These are phyloP conservation scores for Knufia petricola DNA, from an alignment of 2,329 filamentous ascomycete species.

Conservation along the genomic window DNA sequence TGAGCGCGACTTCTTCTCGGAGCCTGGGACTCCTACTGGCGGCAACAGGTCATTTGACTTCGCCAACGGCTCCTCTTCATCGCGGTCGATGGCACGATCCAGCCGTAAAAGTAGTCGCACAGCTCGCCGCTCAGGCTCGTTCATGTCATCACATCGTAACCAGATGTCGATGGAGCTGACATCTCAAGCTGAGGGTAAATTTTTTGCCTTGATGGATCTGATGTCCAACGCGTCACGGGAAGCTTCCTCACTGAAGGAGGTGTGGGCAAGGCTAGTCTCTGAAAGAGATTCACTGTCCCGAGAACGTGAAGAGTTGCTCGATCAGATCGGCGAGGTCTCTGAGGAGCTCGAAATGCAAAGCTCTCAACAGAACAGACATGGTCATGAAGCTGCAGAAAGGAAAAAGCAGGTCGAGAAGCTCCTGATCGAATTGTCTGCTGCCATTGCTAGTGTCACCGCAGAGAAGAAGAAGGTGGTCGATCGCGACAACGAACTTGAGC, in stretches of 20 bases:
- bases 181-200: constrained; percentile 26
- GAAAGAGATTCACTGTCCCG: constrained; percentile 24
- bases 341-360: constrained; percentile 23
- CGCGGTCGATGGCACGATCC: not conserved
- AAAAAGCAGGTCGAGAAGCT: constrained; percentile 24
- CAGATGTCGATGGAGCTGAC: constrained; percentile 25
- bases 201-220: constrained; percentile 26
- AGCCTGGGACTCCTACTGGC: constrained; percentile 3
- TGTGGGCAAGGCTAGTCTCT: constrained; percentile 24
- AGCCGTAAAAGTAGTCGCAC: constrained; percentile 6
- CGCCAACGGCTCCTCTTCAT: not conserved
- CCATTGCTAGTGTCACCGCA: constrained; percentile 19
- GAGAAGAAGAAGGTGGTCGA: constrained; percentile 24
- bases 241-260: constrained; percentile 25
- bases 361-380: constrained; percentile 16
- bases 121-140: constrained; percentile 8
- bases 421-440: constrained; percentile 24
- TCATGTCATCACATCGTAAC: constrained; percentile 7
- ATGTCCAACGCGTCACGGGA: constrained; percentile 25
- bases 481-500: constrained; percentile 25
- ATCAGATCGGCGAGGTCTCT: constrained; percentile 24
- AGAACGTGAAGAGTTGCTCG: constrained; percentile 25
- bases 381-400: constrained; percentile 21
- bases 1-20: constrained; percentile 6
- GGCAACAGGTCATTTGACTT: constrained; percentile 3